Conservation (phyloP, 169 alveolate species). For the Cardiosporidium cionae region DNA sequence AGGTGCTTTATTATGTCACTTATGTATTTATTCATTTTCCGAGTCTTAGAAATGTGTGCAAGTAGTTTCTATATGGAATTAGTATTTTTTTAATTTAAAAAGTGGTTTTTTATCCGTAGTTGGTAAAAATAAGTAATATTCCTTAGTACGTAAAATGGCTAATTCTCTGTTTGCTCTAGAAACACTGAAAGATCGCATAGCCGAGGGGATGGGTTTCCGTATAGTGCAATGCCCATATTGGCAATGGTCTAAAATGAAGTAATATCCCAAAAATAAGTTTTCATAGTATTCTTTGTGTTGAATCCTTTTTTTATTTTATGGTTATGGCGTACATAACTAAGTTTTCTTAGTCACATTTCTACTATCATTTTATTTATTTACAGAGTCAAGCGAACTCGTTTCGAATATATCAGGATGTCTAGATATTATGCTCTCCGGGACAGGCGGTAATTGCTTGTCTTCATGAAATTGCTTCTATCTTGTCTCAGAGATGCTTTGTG, state of each 20-base stretch:
- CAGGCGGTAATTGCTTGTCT: slow-evolving; percentile 13
- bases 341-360: background rate
- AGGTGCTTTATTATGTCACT: background rate
- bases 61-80: too few relatives aligned
- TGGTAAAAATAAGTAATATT: too few relatives aligned
- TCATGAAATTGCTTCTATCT: background rate
- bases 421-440: slow-evolving; percentile 30
- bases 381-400: slow-evolving; percentile 23
- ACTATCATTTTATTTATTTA: background rate
- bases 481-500: background rate
- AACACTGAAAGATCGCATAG: slow-evolving; percentile 14
- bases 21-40: background rate
- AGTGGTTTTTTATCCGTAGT: too few relatives aligned
- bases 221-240: slow-evolving; percentile 18
- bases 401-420: slow-evolving; percentile 29
- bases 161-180: background rate
- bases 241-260: slow-evolving; percentile 37
- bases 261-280: slow-evolving; percentile 1
- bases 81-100: too few relatives aligned
- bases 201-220: slow-evolving; percentile 9
- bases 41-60: background rate
- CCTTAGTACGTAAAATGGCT: too few relatives aligned
- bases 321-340: too few relatives aligned
- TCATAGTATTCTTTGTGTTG: background rate
- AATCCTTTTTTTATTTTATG: background rate